Evolutionary conservation across 1,284 basidiomycete species (phyloP).

Genomic region (Tausonia pullulans): DNA sequence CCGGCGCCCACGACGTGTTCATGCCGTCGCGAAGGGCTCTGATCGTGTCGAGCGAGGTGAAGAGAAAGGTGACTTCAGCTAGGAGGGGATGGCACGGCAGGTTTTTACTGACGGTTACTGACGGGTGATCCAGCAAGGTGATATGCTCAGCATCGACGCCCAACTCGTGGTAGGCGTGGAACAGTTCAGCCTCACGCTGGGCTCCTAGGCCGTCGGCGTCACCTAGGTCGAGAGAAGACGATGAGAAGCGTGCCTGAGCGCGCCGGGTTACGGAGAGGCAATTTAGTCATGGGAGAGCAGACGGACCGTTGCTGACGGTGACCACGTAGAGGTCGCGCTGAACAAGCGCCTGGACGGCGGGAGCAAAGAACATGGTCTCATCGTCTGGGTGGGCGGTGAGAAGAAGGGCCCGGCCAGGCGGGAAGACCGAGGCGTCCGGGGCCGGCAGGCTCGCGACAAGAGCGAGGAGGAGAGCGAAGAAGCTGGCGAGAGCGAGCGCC

Average conservation of each 20-base stretch:
- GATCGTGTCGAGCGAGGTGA: not conserved
- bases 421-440: constrained; percentile 4
- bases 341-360: constrained; percentile 52
- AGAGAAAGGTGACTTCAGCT: not conserved
- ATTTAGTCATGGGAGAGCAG: not conserved
- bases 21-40: constrained; percentile 73
- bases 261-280: not conserved
- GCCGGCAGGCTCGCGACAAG: not conserved
- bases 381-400: constrained; percentile 85
- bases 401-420: constrained; percentile 39
- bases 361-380: constrained; percentile 84
- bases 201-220: constrained; percentile 71
- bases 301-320: constrained; percentile 14
- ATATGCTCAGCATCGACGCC: constrained; percentile 51
- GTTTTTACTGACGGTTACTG: constrained; percentile 47
- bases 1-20: constrained; percentile 51
- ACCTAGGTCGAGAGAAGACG: constrained; percentile 33
- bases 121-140: constrained; percentile 61
- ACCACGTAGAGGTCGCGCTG: not conserved
- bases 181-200: constrained; percentile 53
- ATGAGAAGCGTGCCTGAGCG: not conserved
- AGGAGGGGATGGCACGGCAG: too few relatives aligned
- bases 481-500: too few relatives aligned
- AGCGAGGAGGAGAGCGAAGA: too few relatives aligned
- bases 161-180: constrained; percentile 54